A percentile compares a stretch with the other conserved stretches of the same genome.
These are phyloP conservation scores for Tolypocladium album DNA, from an alignment of 2,329 filamentous ascomycete species.

Conservation along the genomic window DNA sequence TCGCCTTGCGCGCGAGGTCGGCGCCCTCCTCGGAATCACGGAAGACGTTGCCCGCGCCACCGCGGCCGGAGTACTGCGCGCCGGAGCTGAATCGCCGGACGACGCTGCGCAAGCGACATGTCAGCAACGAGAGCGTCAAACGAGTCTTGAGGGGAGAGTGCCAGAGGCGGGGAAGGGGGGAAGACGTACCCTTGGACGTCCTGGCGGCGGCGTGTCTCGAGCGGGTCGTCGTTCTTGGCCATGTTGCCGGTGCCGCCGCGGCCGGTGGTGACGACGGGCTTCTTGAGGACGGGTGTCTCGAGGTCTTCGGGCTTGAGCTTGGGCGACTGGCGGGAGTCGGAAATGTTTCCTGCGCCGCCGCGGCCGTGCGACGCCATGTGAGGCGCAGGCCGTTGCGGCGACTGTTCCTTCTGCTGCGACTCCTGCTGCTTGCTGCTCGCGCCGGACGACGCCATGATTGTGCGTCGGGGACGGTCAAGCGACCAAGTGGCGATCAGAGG, in stretches of 20 bases:
- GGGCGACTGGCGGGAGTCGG: slow-evolving; percentile 38
- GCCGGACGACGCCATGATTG: not conserved
- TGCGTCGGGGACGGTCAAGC: not conserved
- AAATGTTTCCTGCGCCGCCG: slow-evolving; percentile 70
- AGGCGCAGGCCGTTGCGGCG: slow-evolving; percentile 18
- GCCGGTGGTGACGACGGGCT: slow-evolving; percentile 76
- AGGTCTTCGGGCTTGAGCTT: slow-evolving; percentile 53
- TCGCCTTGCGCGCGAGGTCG: slow-evolving; percentile 16
- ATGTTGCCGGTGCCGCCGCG: slow-evolving; percentile 86
- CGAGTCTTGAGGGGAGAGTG: not conserved
- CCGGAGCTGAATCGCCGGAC: slow-evolving; percentile 45
- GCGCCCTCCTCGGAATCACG: slow-evolving; percentile 32
- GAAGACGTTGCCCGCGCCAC: slow-evolving; percentile 64
- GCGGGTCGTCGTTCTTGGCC: slow-evolving; percentile 59
- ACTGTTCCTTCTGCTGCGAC: not conserved
- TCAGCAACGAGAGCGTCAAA: slow-evolving; percentile 1
- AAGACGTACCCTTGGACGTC: slow-evolving; percentile 62
- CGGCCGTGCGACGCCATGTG: slow-evolving; percentile 51
- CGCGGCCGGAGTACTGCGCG: slow-evolving; percentile 58
- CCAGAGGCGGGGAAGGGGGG: slow-evolving; percentile 2
- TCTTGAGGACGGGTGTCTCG: slow-evolving; percentile 74
- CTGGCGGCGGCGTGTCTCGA: slow-evolving; percentile 67
- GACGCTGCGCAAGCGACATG: slow-evolving; percentile 23
- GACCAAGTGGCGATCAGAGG: not conserved
- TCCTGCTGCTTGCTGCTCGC: not conserved